These are phyloP conservation scores for Candida maesae DNA, from an alignment of 805 yeast species.

Conservation along the genomic window DNA sequence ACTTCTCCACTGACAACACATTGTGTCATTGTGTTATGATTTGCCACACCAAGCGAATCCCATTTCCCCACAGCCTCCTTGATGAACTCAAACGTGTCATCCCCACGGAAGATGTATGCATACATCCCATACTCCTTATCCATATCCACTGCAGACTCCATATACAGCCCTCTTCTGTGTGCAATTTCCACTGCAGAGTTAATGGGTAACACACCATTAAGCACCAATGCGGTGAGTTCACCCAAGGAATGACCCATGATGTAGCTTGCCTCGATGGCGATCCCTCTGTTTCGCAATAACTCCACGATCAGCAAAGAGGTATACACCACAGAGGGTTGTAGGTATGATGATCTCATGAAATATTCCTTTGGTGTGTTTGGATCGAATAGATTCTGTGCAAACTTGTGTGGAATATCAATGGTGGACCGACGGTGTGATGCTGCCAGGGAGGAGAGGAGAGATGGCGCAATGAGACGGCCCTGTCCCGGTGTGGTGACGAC, in stretches of 20 bases:
- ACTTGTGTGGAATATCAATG: conserved; percentile 10
- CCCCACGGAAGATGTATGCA: conserved; percentile 32
- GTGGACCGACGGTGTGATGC: conserved; percentile 10
- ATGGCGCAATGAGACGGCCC: conserved; percentile 18
- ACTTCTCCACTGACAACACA: conserved; percentile 39
- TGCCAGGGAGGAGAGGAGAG: conserved; percentile 8
- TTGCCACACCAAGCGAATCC: conserved; percentile 34
- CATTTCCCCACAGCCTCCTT: conserved; percentile 7
- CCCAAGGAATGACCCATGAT: conserved; percentile 44
- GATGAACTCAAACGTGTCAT: conserved; percentile 1
- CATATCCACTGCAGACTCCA: conserved; percentile 30
- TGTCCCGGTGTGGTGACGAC: conserved; percentile 26
- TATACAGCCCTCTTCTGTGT: conserved; percentile 34
- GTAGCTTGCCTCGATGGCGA: conserved; percentile 20
- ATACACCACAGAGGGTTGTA: conserved; percentile 27
- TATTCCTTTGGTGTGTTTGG: conserved; percentile 8
- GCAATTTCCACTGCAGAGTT: conserved; percentile 23
- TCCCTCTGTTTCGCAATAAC: conserved; percentile 20
- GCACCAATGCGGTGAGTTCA: conserved; percentile 36
- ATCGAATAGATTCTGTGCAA: conserved; percentile 13
- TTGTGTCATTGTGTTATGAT: conserved; percentile 38
- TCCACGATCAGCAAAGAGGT: conserved; percentile 26
- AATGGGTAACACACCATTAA: conserved; percentile 29
- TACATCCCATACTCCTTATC: conserved; percentile 32
- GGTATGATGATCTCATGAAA: conserved; percentile 29